Evolutionary conservation across 306 rosid genomes (phyloP), one percentile per base, ranked within the genome.

Genomic region (Betula pendula): DNA sequence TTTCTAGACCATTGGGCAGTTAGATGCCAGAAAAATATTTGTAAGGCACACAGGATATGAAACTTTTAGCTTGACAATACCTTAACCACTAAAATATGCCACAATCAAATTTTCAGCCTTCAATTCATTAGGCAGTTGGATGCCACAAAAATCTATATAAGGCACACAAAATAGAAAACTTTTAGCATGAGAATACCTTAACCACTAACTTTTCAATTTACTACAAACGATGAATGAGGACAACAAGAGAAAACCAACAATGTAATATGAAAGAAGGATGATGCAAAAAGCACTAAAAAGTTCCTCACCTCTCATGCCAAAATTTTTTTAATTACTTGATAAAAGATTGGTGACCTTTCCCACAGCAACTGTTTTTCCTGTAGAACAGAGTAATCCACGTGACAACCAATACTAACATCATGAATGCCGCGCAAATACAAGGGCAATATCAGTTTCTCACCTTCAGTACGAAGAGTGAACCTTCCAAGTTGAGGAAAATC

Each of bases 391-490:
- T 1, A 73, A 47, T 19, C 44, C 58, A 42, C 22, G 59, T 69
- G 15, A 82, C 50, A 71, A 55, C 68, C 71, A 20, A 44, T 29
- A 49, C 60, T 14, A 59, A 48, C 25, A 47, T 60, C 70, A 69
- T 62, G n/a, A 62, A 78, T 29, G 43, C 51, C 27, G 38, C 40
- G 20, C 48, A 40, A 79, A 76, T 24, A 51, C 19, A 29, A 16
- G 20, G 55, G 10, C 67, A 66, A 27, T 31, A 53, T 67, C 27
- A 68, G 27, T 71, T 44, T 47, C 55, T 81, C 73, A 96, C 99
- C 99, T 87, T 96, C 99, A 45, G 94, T 92, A 24, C 99, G 99
- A 80, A 96, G 98, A 51, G 99, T 96, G 73, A 96, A 96, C 85
- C 99, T 88, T 83, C 99, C 99, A 19, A 96, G 97, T 77, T 96